Evolutionary conservation across 768 basidiomycete genomes (phyloP).

Genomic region (Leucosporidium creatinivorum): DNA sequence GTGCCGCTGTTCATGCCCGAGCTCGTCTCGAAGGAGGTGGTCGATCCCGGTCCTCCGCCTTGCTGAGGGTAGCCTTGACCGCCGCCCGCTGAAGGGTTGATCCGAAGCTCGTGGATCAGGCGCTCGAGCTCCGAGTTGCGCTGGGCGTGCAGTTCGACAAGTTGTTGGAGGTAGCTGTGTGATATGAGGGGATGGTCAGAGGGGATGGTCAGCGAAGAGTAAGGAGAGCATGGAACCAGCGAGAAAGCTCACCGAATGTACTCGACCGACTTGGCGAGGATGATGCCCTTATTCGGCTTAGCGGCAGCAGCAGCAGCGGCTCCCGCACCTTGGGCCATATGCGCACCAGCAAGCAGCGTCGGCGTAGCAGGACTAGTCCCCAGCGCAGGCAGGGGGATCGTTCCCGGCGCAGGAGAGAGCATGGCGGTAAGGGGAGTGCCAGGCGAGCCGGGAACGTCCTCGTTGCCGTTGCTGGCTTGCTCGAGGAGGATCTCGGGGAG

Average conservation of each 20-base stretch:
- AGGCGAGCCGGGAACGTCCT: neutral
- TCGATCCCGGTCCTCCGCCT: neutral
- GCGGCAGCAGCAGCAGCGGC: constrained; percentile 41
- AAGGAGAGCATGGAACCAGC: neutral
- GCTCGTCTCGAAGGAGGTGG: neutral
- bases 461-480: constrained; percentile 7
- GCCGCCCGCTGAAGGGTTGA: neutral
- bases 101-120: constrained; percentile 9
- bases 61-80: neutral
- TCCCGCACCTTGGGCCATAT: neutral
- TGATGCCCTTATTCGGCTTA: constrained; percentile 94
- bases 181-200: no score
- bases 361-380: neutral
- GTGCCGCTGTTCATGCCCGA: neutral
- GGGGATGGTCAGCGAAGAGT: neutral
- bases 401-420: neutral
- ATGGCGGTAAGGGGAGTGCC: constrained; percentile 1
- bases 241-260: constrained; percentile 47
- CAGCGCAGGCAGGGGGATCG: constrained; percentile 1
- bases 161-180: constrained; percentile 22
- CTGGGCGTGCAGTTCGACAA: constrained; percentile 26
- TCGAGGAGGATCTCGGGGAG: constrained; percentile 73
- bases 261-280: constrained; percentile 72
- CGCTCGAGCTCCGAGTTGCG: constrained; percentile 24
- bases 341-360: neutral